Evolutionary conservation across 139 green algal species (phyloP), one percentile per base, ranked within the genome.

Genomic region (Picochlorum sp.): DNA sequence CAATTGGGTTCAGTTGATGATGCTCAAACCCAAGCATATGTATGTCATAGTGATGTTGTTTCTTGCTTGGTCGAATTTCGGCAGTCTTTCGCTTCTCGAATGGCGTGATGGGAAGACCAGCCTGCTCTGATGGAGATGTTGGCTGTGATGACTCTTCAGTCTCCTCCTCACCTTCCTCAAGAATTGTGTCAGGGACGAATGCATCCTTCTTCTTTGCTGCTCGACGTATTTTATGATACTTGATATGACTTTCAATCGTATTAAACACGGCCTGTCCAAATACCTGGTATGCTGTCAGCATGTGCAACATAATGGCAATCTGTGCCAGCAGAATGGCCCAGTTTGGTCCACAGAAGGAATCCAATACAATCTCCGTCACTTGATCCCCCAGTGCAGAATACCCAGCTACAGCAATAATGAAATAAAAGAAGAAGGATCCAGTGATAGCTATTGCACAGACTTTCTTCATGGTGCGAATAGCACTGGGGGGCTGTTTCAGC

Each of bases 281-380:
- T 15, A 76, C 63, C 45, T 75, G 66, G 24, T 77, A 77, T 13
- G 71, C 71, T 30, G 65, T 23, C 5, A 65, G 49, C 50, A 77
- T 69, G 34, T 77, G 71, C 21, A 73, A n/a, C 11, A 74, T 16
- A 1, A 68, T 41, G 8, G 18, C 21, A 34, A 70, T 16, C 14
- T 62, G 26, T 18, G 24, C 54, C 11, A 65, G 9, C 14, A 73
- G 18, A 2, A 73, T 15, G 18, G 61, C 10, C 28, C 67, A 62
- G 7, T 55, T 49, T 23, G 67, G 67, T 0, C 60, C 67, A 50
- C 65, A 79, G 7, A 49, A 69, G 8, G 56, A 55, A 10, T 28
- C 20, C 45, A 70, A 49, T 0, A 80, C 68, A 47, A 62, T 62
- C 24, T 23, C 23, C 18, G 9, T 7, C 5, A 59, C 51, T 8